A percentile compares a stretch with the other conserved stretches of the same genome.
These are phyloP conservation scores for Lactifluus volemus DNA, from an alignment of 768 basidiomycete species.

Conservation along the genomic window DNA sequence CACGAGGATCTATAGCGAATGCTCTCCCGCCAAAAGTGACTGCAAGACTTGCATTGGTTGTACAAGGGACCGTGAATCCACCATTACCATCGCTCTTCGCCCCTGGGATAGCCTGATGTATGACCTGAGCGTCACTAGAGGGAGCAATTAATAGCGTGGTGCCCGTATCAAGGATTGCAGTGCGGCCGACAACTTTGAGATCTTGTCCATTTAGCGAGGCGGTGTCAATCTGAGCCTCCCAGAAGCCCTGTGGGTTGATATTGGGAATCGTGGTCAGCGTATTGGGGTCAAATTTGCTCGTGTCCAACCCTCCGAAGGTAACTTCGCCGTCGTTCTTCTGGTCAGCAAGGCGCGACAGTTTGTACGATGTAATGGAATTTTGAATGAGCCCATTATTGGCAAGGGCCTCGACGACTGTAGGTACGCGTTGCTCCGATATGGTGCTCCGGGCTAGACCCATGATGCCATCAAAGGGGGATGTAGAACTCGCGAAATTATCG, in stretches of 20 bases:
- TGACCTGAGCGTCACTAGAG: slow-evolving; percentile 39
- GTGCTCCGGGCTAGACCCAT: slow-evolving; percentile 68
- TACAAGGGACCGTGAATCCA: slow-evolving; percentile 59
- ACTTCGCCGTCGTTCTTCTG: slow-evolving; percentile 67
- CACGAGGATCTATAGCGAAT: slow-evolving; percentile 58
- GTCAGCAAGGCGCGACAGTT: slow-evolving; percentile 68
- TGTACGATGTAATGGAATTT: slow-evolving; percentile 67
- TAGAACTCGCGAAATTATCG: slow-evolving; percentile 43
- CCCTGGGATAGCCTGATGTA: slow-evolving; percentile 51
- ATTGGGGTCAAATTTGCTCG: slow-evolving; percentile 48
- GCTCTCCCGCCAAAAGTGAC: slow-evolving; percentile 48
- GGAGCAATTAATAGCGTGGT: slow-evolving; percentile 39
- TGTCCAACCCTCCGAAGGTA: slow-evolving; percentile 72
- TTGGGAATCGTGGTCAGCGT: slow-evolving; percentile 56
- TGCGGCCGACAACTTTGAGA: slow-evolving; percentile 47
- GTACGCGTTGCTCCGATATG: slow-evolving; percentile 54
- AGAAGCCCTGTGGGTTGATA: slow-evolving; percentile 64
- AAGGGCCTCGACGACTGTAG: slow-evolving; percentile 67
- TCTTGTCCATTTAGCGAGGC: slow-evolving; percentile 50
- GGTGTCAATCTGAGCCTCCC: slow-evolving; percentile 59
- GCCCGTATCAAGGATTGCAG: slow-evolving; percentile 55
- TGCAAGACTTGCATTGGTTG: slow-evolving; percentile 40
- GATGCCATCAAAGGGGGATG: slow-evolving; percentile 56
- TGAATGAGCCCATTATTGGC: slow-evolving; percentile 47
- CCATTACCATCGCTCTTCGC: slow-evolving; percentile 40